phyloP scores from a whole-genome alignment of 1,139 yeast species.

The Taphrina betulina region DNA sequence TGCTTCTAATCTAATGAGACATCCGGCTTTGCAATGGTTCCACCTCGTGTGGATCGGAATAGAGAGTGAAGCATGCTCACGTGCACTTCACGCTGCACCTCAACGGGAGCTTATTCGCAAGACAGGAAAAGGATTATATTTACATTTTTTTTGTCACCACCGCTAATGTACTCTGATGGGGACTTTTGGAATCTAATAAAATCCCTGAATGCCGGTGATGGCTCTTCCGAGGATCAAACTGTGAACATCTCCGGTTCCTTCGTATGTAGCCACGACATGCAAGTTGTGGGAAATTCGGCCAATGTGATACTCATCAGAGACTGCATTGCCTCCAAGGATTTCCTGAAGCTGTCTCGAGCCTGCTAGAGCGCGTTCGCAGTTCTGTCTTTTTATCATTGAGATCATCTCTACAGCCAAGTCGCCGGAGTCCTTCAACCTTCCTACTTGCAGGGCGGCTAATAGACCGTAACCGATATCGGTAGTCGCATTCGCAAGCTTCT shows the following conservation, averaged over 20 bases:
- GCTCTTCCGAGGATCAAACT: conserved; percentile 50
- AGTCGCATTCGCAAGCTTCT: conserved; percentile 50
- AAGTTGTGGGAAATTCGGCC: conserved; percentile 50
- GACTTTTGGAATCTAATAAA: no score
- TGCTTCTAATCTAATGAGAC: no score
- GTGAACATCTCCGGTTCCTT: conserved; percentile 52
- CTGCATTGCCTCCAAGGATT: conserved; percentile 50
- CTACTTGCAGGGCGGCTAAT: conserved; percentile 48
- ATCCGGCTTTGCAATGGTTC: no score
- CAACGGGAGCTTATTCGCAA: no score
- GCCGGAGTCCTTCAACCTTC: conserved; percentile 48
- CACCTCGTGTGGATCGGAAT: no score
- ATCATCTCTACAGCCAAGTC: conserved; percentile 49
- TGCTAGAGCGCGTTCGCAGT: conserved; percentile 49
- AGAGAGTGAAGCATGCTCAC: no score
- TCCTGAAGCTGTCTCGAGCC: conserved; percentile 48
- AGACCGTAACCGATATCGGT: conserved; percentile 49
- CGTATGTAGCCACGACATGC: conserved; percentile 49
- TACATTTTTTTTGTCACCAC: no score
- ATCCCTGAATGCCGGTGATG: conserved; percentile 49
- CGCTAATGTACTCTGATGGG: no score
- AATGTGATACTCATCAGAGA: conserved; percentile 50
- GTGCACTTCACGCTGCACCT: no score
- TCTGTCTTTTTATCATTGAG: conserved; percentile 49
- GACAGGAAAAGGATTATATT: no score